Percentiles rank a stretch among this genome's conserved stretches.
These are phyloP conservation scores for Hypoxylon sp. DNA, from an alignment of 2,329 filamentous ascomycete species.

Conservation along the genomic window DNA sequence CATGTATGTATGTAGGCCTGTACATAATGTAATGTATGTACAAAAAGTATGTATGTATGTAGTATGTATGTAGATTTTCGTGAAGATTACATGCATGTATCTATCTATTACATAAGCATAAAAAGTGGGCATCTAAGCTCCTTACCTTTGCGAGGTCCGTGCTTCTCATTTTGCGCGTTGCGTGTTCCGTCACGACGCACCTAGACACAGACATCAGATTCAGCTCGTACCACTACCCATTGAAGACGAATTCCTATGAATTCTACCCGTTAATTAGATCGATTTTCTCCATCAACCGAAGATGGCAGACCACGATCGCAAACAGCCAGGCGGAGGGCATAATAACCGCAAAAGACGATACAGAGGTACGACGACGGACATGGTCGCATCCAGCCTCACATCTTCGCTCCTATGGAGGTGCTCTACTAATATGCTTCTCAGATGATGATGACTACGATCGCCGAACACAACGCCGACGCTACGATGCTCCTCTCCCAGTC, in stretches of 20 bases:
- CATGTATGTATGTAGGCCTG: too few relatives aligned
- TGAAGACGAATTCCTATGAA: slow-evolving; percentile 18
- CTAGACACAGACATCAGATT: background rate
- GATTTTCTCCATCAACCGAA: slow-evolving; percentile 26
- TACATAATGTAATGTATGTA: too few relatives aligned
- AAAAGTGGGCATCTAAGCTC: background rate
- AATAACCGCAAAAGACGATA: slow-evolving; percentile 82
- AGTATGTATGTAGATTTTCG: too few relatives aligned
- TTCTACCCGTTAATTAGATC: slow-evolving; percentile 11
- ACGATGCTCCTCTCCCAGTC: slow-evolving; percentile 76
- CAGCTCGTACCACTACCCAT: slow-evolving; percentile 15
- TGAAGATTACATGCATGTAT: background rate
- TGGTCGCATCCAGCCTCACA: slow-evolving; percentile 23
- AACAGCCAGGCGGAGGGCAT: slow-evolving; percentile 63
- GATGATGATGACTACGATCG: slow-evolving; percentile 85
- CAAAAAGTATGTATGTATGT: too few relatives aligned
- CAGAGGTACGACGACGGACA: slow-evolving; percentile 70
- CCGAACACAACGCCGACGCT: slow-evolving; percentile 78
- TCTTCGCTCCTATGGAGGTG: background rate
- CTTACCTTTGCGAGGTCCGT: slow-evolving; percentile 25
- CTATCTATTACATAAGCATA: background rate
- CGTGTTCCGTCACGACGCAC: slow-evolving; percentile 26
- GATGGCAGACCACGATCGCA: slow-evolving; percentile 70
- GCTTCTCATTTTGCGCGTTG: slow-evolving; percentile 39
- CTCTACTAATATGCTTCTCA: slow-evolving; percentile 32